phyloP scores from a whole-genome alignment of 345 rosid genomes.

The Anacardium occidentale region DNA sequence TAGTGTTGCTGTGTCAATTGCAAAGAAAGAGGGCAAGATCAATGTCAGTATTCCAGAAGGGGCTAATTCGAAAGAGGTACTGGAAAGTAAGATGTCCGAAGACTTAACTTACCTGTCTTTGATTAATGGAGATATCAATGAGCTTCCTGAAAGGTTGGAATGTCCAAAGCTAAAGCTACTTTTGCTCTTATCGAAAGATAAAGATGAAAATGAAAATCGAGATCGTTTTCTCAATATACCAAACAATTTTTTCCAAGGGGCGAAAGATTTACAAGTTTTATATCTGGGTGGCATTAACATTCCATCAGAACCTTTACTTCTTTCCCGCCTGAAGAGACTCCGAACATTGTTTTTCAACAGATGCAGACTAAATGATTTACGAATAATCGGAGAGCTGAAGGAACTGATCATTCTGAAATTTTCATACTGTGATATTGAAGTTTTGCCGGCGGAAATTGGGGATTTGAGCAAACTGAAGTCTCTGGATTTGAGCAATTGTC shows the following conservation, averaged over 20 bases:
- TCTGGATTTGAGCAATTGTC: background rate
- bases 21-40: too few species aligned
- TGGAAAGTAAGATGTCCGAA: too few species aligned
- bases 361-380: background rate
- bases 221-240: background rate
- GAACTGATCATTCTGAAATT: background rate
- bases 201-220: too few species aligned
- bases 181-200: background rate
- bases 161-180: background rate
- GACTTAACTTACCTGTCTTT: too few species aligned
- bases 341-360: background rate
- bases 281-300: background rate
- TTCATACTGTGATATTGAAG: background rate
- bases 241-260: background rate
- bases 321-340: background rate
- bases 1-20: background rate
- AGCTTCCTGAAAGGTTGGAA: conserved; percentile 6
- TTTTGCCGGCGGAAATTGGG: background rate
- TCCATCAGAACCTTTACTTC: background rate
- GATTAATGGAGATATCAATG: background rate
- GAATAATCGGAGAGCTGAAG: background rate
- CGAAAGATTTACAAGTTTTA: background rate
- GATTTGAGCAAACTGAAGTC: background rate
- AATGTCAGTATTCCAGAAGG: too few species aligned
- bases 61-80: too few species aligned